Percentiles rank a stretch among this genome's conserved stretches.
Evolutionary conservation across 108 stramenopile genomes (phyloP).

Genomic region (Stephanodiscus minutulus): DNA sequence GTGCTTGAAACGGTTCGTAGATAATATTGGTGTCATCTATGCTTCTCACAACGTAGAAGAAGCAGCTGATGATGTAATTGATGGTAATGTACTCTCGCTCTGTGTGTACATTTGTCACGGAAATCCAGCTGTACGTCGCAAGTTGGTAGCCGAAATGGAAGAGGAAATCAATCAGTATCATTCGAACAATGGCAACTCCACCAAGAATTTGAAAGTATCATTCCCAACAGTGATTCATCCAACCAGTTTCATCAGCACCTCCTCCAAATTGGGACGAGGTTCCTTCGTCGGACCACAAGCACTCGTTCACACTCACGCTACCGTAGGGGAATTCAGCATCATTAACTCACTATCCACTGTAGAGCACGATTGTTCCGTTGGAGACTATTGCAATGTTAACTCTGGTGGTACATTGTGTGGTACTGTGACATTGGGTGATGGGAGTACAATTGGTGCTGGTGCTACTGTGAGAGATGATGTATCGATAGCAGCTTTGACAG

Average conservation of each 20-base stretch:
- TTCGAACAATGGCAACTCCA: too few relatives aligned
- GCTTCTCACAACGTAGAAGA: too few relatives aligned
- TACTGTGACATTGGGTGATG: not conserved
- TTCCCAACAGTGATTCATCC: constrained; percentile 6
- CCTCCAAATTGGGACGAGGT: not conserved
- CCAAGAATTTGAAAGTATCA: too few relatives aligned
- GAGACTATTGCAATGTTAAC: not conserved
- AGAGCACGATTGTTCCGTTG: constrained; percentile 7
- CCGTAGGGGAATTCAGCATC: constrained; percentile 1
- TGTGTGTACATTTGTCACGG: too few relatives aligned
- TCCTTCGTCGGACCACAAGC: constrained; percentile 3
- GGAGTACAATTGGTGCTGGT: not conserved
- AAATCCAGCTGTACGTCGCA: too few relatives aligned
- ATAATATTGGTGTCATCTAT: too few relatives aligned
- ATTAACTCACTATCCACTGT: constrained; percentile 2
- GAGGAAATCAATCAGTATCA: too few relatives aligned
- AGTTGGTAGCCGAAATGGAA: too few relatives aligned
- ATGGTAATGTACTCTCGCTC: too few relatives aligned
- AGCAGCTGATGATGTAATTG: too few relatives aligned
- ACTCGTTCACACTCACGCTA: not conserved
- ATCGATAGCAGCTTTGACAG: not conserved
- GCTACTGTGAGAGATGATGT: not conserved
- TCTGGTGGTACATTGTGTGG: not conserved
- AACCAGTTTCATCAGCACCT: not conserved
- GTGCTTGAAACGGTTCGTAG: too few relatives aligned